A percentile compares a stretch with the other conserved stretches of the same genome.
Conservation (phyloP, 768 basidiomycete species). For the Pleurotus eryngii region DNA sequence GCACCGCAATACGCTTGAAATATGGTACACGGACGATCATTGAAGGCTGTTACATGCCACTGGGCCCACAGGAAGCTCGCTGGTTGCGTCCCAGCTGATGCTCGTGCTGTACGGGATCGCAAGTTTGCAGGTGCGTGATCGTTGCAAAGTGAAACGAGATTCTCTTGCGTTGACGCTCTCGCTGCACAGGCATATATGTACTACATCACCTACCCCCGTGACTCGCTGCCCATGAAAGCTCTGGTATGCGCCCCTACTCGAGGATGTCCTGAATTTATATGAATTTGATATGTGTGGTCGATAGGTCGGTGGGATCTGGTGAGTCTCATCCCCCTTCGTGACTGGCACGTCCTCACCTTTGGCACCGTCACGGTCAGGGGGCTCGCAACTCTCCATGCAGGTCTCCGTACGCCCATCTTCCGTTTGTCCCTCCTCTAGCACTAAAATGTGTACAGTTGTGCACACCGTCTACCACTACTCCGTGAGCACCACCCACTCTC, state of each 20-base stretch:
- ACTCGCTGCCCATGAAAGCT: not conserved
- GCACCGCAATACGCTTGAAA: not conserved
- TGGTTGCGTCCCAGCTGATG: not conserved
- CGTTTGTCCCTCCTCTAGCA: not conserved
- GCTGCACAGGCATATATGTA: not conserved
- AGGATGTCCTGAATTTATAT: not conserved
- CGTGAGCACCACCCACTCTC: not conserved
- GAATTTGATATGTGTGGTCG: not conserved
- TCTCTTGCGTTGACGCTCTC: not conserved
- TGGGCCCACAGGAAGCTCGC: not conserved
- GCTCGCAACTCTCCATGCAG: not conserved
- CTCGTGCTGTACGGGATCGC: constrained; percentile 1
- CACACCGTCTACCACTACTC: not conserved
- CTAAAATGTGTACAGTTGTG: not conserved
- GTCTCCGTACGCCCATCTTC: not conserved
- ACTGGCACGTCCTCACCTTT: not conserved
- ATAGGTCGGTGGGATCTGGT: not conserved
- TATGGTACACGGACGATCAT: no score
- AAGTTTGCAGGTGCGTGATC: not conserved
- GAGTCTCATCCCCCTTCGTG: not conserved
- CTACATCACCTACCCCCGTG: not conserved
- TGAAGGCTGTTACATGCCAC: no score
- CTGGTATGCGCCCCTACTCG: not conserved
- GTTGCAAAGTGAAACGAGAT: not conserved
- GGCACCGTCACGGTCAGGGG: not conserved